These are phyloP conservation scores for Gyrodon lividus DNA, from an alignment of 768 basidiomycete species.

Conservation along the genomic window DNA sequence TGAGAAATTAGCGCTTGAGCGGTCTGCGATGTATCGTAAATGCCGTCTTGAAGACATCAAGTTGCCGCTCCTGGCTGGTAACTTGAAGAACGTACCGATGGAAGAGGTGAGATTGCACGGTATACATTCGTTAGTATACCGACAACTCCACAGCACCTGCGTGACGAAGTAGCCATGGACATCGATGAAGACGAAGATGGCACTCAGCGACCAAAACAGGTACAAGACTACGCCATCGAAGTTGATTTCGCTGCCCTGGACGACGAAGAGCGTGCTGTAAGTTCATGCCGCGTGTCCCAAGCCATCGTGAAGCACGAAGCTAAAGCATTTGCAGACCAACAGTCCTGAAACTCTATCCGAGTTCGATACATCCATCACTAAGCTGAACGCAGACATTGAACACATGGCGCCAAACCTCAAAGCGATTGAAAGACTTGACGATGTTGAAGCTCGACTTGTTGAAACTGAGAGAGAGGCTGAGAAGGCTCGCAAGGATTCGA, in stretches of 20 bases:
- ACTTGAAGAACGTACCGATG: constrained; percentile 86
- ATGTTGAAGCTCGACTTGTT: constrained; percentile 78
- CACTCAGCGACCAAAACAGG: constrained; percentile 67
- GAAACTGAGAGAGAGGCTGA: constrained; percentile 94
- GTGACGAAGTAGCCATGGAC: constrained; percentile 88
- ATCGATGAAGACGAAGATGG: constrained; percentile 86
- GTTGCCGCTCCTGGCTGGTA: constrained; percentile 73
- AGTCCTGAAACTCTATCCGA: constrained; percentile 63
- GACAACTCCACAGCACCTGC: constrained; percentile 56
- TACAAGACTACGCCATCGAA: constrained; percentile 85
- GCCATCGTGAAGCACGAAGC: background rate
- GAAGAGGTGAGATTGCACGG: constrained; percentile 69
- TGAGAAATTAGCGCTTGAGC: constrained; percentile 80
- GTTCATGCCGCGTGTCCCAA: constrained; percentile 12
- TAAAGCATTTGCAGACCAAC: constrained; percentile 45
- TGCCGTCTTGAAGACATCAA: constrained; percentile 92
- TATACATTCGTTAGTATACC: background rate
- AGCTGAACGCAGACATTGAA: constrained; percentile 79
- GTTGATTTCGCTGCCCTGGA: constrained; percentile 77
- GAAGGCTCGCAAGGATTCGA: constrained; percentile 86
- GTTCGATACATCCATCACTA: constrained; percentile 70
- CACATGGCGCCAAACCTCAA: constrained; percentile 97
- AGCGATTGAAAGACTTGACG: constrained; percentile 86
- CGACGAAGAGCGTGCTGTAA: constrained; percentile 71
- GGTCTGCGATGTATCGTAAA: constrained; percentile 84